Evolutionary conservation across 495 filamentous ascomycete species (phyloP).

Genomic region (Paragyromitra xinjiangensis): DNA sequence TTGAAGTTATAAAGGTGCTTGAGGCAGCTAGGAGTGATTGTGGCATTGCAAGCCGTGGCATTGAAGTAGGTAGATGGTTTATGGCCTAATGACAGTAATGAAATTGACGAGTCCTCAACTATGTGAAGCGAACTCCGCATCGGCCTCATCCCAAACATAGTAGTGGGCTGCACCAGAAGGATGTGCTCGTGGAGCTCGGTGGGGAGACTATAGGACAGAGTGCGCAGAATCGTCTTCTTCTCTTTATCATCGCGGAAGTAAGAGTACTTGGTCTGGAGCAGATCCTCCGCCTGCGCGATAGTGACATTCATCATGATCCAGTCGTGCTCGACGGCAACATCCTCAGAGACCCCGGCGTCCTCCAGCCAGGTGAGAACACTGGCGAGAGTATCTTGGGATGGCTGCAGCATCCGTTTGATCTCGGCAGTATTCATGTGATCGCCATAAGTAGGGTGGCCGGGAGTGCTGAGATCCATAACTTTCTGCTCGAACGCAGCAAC

Average conservation of each 20-base stretch:
- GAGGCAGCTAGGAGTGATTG: constrained; percentile 69
- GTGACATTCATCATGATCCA: constrained; percentile 67
- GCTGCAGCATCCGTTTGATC: constrained; percentile 64
- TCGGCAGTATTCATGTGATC: constrained; percentile 70
- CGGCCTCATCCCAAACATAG: constrained; percentile 61
- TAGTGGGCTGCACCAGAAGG: constrained; percentile 68
- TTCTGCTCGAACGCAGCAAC: constrained; percentile 67
- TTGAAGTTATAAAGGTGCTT: constrained; percentile 68
- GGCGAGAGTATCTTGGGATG: constrained; percentile 60
- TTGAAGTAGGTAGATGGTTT: constrained; percentile 48
- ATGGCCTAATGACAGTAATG: constrained; percentile 32
- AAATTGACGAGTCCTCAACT: constrained; percentile 44
- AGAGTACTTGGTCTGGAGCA: constrained; percentile 67
- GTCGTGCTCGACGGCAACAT: constrained; percentile 64
- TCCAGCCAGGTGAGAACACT: constrained; percentile 65
- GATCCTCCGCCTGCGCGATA: constrained; percentile 63
- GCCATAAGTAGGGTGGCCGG: constrained; percentile 69
- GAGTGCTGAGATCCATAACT: constrained; percentile 71
- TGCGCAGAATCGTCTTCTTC: constrained; percentile 62
- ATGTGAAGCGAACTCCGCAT: constrained; percentile 20
- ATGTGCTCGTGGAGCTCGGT: constrained; percentile 61
- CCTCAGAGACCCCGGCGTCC: constrained; percentile 60
- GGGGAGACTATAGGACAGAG: constrained; percentile 69
- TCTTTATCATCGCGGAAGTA: constrained; percentile 62
- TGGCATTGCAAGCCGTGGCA: constrained; percentile 61